Evolutionary conservation across 306 rosid genomes (phyloP), one percentile per base, ranked within the genome.

Genomic region (Prunus mongolica): DNA sequence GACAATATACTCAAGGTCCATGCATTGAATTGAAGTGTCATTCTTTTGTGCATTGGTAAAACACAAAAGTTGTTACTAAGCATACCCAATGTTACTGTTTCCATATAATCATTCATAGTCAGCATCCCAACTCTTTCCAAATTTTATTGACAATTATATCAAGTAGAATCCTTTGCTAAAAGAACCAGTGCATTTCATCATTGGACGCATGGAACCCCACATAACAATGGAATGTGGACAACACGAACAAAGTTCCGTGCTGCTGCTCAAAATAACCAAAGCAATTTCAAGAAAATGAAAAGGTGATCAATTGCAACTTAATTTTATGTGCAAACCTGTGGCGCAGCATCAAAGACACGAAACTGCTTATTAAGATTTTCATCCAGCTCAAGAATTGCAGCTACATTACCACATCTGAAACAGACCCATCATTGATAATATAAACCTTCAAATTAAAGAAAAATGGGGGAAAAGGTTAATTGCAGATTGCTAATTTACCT

Each of bases 331-430:
- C 95, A 67, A 83, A 96, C 99, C 99, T 96, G 99, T 49, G 94
- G 96, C 62, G 99, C 99, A 70, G 99, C 98, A 41, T 91, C 97
- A 66, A 96, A 96, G 52, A 92, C 98, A 8, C 98, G 96, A 73
- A 96, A 96, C 84, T 88, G 87, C 87, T 93, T 86, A 46, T 91
- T 86, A 66, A 96, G 94, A 85, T 89, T 96, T 77, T 91, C 98
- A 44, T 96, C 97, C 84, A 96, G 85, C 84, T 88, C 96, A 55
- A 93, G 90, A 80, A 96, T 96, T 46, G 99, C 99, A 78, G 99
- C 99, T 74, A 93, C 94, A 77, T 96, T 96, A 77, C 99, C 99
- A 80, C 99, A 96, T 86, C 99, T 93, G 80, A 79, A 80, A 83
- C 65, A 76, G 55, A 82, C 65, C 46, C 25, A 61, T 58, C 80